Evolutionary conservation across 768 basidiomycete species (phyloP).

Genomic region (Pisolithus microcarpus): DNA sequence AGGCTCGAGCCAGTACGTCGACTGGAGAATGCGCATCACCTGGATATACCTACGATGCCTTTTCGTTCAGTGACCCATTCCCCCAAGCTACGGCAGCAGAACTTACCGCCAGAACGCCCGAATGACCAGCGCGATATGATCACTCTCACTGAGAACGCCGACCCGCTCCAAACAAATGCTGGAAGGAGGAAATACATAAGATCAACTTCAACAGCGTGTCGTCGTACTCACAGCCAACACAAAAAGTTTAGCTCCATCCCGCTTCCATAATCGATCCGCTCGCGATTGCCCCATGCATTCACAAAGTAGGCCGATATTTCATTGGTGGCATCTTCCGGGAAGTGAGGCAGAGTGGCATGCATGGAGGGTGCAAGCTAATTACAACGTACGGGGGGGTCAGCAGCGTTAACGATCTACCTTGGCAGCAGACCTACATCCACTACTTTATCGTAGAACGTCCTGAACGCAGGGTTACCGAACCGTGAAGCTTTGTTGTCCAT

Average conservation of each 20-base stretch:
- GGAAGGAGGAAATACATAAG: slow-evolving; percentile 1
- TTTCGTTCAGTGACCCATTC: neutral
- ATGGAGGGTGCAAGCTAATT: slow-evolving; percentile 46
- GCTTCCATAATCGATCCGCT: slow-evolving; percentile 96
- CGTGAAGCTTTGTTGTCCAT: slow-evolving; percentile 92
- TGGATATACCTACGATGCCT: slow-evolving; percentile 52
- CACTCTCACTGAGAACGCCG: slow-evolving; percentile 52
- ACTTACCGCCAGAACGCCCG: slow-evolving; percentile 82
- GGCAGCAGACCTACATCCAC: slow-evolving; percentile 42
- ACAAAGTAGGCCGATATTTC: slow-evolving; percentile 79
- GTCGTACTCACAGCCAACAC: slow-evolving; percentile 96
- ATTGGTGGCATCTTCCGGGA: slow-evolving; percentile 49
- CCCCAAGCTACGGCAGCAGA: neutral
- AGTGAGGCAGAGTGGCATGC: slow-evolving; percentile 49
- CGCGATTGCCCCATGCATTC: slow-evolving; percentile 87
- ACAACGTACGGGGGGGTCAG: neutral
- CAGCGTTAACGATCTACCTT: slow-evolving; percentile 4
- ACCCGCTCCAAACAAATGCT: slow-evolving; percentile 80
- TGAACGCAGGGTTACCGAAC: slow-evolving; percentile 97
- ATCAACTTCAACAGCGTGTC: neutral
- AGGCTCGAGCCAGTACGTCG: slow-evolving; percentile 95
- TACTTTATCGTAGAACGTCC: slow-evolving; percentile 82
- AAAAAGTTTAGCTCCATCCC: slow-evolving; percentile 98
- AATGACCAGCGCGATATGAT: slow-evolving; percentile 71
- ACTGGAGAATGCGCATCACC: slow-evolving; percentile 82